Base-by-base conservation (phyloP, 768 basidiomycete species). In the Boletellus ananiceps region DNA sequence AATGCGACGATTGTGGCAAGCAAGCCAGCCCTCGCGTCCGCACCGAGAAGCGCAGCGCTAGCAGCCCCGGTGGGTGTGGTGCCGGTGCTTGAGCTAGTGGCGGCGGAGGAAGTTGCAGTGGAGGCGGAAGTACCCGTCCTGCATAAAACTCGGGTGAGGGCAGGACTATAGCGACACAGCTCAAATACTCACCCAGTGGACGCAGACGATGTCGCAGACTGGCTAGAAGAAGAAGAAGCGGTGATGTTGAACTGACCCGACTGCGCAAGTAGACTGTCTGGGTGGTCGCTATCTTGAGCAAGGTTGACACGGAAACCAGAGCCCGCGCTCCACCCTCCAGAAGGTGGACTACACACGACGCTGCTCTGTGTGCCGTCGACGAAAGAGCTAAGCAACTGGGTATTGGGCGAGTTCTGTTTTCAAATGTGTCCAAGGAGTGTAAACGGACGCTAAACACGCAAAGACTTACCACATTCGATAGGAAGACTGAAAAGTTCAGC, bases 231-330 rank as follows among this genome's bases (percentile, higher is more conserved):
- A 25, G 50, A 25, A 25, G 50, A 25, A 1, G 51, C 50, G 36
- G 64, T 65, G 63, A 83, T 80, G 58, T 62, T 68, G 67, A 92
- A 93, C 47, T 79, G 62, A 23, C 48, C 44, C 15, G 88, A 90
- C 68, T 93, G 88, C 34, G 89, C 88, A 46, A 81, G 75, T 56
- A 93, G 81, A 44, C 69, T 67, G 64, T 65, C 60, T 19, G 78
- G 69, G 46, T 80, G 44, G 16, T 75, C 47, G 3, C 73, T 53
- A 55, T 78, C 74, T 56, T 72, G 58, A 52, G 84, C 80, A 23
- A 93, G 66, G 71, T 93, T 89, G 67, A 94, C 75, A 49, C 79
- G 83, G 78, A 79, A 93, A 32, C 67, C 71, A 31, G 55, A 47
- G 48, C 83, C 85, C n/a, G 64, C 40, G 12, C 82, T 81, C 82